Evolutionary conservation across 345 rosid species (phyloP), one percentile per base, ranked within the genome.

Genomic region (Gossypium thurberi): DNA sequence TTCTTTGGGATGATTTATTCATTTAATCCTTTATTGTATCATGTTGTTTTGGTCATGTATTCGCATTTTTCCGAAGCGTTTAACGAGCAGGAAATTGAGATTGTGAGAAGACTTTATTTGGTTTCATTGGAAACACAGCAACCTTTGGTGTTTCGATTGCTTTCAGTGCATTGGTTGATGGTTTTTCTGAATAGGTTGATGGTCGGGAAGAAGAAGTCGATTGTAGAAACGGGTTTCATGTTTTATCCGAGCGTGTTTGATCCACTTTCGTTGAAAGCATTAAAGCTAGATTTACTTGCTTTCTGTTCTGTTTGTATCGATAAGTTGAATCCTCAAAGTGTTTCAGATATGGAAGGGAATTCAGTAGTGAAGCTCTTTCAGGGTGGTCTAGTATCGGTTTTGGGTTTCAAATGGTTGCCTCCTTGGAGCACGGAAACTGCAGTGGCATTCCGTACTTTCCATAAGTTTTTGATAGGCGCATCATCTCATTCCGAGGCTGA

Each of bases 351-450:
- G 82, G 77, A 77, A n/a, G 78, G 78, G 11, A 79, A 74, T 70
- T 78, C 86, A 60, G 74, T 74, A 3, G 85, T 83, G 64, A 83
- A 81, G 70, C 77, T 87, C 64, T 87, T 94, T 80, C 85, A 88
- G 78, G 87, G 86, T 26, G 88, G 95, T 56, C 82, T 94, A 73
- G 81, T 85, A 18, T 89, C 95, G 11, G 92, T 94, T 78, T 88
- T 92, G 6, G 93, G 90, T 74, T 92, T 92, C 79, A 90, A 88
- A 75, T 94, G 98, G 98, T 80, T 94, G 82, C 93, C 98, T 78
- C 86, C 97, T 12, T 87, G 91, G 89, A 92, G 97, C 82, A 77
- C 93, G n/a, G 98, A 94, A 84, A 94, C 98, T 73, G 87, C 89
- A 0, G 86, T 91, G 77, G 98, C 97, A 20, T 90, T 90, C 78